Conservation (phyloP, 345 rosid genomes). For the Linum lewisii region DNA sequence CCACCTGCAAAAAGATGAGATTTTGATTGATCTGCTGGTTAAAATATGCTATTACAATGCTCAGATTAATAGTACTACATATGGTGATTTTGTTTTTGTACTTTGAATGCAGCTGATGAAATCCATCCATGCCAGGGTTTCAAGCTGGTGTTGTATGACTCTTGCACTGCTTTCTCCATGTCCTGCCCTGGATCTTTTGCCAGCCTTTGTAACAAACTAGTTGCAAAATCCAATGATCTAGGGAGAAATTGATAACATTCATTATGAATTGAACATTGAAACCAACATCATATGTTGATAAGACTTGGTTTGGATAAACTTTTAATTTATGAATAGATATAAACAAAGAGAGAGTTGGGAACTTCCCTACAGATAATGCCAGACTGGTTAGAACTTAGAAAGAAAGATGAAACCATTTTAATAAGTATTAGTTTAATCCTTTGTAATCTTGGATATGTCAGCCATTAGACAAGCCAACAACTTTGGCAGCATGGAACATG, state of each 20-base stretch:
- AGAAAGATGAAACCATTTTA: neutral
- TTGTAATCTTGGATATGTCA: neutral
- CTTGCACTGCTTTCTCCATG: conserved; percentile 77
- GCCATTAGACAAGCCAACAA: neutral
- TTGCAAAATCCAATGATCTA: conserved; percentile 72
- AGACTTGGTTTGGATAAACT: neutral
- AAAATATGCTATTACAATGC: no score
- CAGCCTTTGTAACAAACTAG: conserved; percentile 45
- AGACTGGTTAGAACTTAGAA: neutral
- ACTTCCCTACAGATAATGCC: neutral
- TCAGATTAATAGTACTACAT: no score
- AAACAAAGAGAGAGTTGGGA: neutral
- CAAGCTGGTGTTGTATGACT: conserved; percentile 53
- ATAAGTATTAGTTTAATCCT: neutral
- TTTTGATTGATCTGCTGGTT: neutral
- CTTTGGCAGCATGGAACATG: neutral
- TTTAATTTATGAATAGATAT: neutral
- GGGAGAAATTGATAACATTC: neutral
- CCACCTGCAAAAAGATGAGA: conserved; percentile 37
- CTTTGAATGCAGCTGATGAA: conserved; percentile 86
- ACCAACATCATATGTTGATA: neutral
- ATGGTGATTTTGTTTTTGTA: conserved; percentile 10
- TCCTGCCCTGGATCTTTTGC: conserved; percentile 41
- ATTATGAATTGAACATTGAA: no score
- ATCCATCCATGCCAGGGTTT: conserved; percentile 97